Evolutionary conservation across 1,284 basidiomycete species (phyloP).

Genomic region (Limonomyces culmigenus): DNA sequence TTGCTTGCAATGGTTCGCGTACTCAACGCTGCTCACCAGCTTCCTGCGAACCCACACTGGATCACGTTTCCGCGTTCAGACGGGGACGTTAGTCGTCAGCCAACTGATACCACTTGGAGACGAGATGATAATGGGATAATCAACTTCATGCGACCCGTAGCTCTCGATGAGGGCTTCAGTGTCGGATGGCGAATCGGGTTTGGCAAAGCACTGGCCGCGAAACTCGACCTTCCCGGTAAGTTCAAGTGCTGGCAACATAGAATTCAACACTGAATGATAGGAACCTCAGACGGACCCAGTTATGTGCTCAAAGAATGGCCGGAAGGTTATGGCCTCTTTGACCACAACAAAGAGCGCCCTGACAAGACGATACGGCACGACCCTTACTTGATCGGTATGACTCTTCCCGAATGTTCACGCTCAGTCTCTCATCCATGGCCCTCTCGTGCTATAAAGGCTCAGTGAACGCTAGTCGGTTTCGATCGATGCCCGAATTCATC

Average conservation of each 20-base stretch:
- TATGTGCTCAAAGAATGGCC: slow-evolving; percentile 56
- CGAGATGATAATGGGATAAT: slow-evolving; percentile 44
- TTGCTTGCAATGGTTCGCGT: too few relatives aligned
- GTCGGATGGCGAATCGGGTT: slow-evolving; percentile 45
- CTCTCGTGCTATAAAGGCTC: slow-evolving; percentile 20
- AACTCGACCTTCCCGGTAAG: slow-evolving; percentile 31
- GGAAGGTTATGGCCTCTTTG: slow-evolving; percentile 47
- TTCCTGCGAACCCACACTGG: slow-evolving; percentile 35
- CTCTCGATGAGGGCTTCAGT: slow-evolving; percentile 26
- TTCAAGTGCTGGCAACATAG: slow-evolving; percentile 3
- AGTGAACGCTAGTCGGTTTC: slow-evolving; percentile 31
- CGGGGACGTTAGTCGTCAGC: slow-evolving; percentile 34
- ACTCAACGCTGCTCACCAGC: slow-evolving; percentile 8
- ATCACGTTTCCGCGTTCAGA: slow-evolving; percentile 46
- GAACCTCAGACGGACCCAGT: slow-evolving; percentile 24
- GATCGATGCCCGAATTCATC: slow-evolving; percentile 65
- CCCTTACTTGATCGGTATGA: slow-evolving; percentile 58
- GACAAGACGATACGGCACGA: slow-evolving; percentile 45
- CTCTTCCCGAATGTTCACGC: too few relatives aligned
- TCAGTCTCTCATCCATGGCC: slow-evolving; percentile 8
- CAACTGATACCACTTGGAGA: slow-evolving; percentile 30
- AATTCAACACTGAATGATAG: not conserved
- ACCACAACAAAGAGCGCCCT: slow-evolving; percentile 51
- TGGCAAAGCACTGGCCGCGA: slow-evolving; percentile 36
- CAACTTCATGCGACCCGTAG: slow-evolving; percentile 45